Evolutionary conservation across 2,329 filamentous ascomycete species (phyloP).

Genomic region (Aspergillus hiratsukae): DNA sequence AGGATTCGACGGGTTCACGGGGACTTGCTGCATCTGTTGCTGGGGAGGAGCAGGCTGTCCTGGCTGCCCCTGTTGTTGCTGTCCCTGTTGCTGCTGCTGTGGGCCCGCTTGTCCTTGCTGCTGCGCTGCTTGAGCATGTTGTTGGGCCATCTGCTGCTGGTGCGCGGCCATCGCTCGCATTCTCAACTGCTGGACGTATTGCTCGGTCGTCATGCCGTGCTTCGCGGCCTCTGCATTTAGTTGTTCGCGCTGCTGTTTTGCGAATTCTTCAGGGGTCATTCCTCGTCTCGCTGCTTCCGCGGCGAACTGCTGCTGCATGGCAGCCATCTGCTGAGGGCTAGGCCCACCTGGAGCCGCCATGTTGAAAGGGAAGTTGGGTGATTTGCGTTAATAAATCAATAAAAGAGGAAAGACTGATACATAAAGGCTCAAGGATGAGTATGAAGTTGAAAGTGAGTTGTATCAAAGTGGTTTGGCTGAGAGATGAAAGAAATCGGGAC

Average conservation of each 20-base stretch:
- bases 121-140: constrained; percentile 28
- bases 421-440: neutral
- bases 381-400: neutral
- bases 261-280: constrained; percentile 79
- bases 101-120: constrained; percentile 36
- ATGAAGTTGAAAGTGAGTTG: neutral
- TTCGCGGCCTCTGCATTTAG: constrained; percentile 47
- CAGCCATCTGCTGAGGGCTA: constrained; percentile 76
- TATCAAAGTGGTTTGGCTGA: constrained; percentile 7
- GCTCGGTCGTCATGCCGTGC: constrained; percentile 49
- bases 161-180: constrained; percentile 46
- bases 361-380: constrained; percentile 5
- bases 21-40: constrained; percentile 40
- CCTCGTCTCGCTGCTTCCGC: constrained; percentile 79
- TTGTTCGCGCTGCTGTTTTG: constrained; percentile 54
- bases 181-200: constrained; percentile 43
- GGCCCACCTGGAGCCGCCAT: constrained; percentile 48
- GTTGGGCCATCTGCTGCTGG: constrained; percentile 33
- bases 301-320: constrained; percentile 77
- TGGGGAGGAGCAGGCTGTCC: constrained; percentile 17
- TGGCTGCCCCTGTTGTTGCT: constrained; percentile 34
- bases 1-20: constrained; percentile 51
- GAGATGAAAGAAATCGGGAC: constrained; percentile 2
- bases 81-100: constrained; percentile 28
- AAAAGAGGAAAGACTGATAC: neutral